Percentiles rank a stretch among this genome's conserved stretches.
phyloP scores from a whole-genome alignment of 2,329 filamentous ascomycete species.

The Pseudogymnoascus sp. region DNA sequence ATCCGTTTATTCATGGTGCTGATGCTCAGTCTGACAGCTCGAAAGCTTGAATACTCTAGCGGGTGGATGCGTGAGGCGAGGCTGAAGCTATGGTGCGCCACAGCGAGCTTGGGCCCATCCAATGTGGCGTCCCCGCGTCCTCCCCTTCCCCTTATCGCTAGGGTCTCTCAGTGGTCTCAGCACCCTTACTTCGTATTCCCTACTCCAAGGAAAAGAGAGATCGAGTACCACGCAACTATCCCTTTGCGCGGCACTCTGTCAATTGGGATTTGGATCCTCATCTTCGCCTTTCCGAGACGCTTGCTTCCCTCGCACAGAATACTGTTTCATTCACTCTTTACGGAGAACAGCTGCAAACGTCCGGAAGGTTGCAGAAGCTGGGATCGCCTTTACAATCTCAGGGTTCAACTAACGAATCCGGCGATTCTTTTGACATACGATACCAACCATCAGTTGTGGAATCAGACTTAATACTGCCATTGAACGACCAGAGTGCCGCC shows the following conservation, averaged over 20 bases:
- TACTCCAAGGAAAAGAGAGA: neutral
- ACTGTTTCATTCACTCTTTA: neutral
- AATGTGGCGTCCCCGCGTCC: neutral
- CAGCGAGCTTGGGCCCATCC: neutral
- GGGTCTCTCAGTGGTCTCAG: conserved; percentile 4
- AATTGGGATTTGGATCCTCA: neutral
- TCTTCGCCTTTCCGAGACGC: neutral
- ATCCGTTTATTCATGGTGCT: neutral
- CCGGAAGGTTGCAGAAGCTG: neutral
- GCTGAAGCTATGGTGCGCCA: neutral
- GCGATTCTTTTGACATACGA: conserved; percentile 1
- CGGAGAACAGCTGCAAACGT: neutral
- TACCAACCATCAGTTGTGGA: neutral
- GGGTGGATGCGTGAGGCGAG: neutral
- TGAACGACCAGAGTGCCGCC: neutral
- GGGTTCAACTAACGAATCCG: neutral
- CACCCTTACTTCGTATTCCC: conserved; percentile 2
- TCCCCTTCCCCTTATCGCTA: conserved; percentile 5
- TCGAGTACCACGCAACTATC: conserved; percentile 1
- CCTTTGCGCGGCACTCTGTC: neutral
- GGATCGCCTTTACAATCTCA: neutral
- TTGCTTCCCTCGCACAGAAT: neutral
- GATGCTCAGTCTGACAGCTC: neutral
- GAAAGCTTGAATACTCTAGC: neutral
- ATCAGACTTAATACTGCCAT: neutral